Evolutionary conservation across 1,284 basidiomycete genomes (phyloP).

Genomic region (Ustilago nuda): DNA sequence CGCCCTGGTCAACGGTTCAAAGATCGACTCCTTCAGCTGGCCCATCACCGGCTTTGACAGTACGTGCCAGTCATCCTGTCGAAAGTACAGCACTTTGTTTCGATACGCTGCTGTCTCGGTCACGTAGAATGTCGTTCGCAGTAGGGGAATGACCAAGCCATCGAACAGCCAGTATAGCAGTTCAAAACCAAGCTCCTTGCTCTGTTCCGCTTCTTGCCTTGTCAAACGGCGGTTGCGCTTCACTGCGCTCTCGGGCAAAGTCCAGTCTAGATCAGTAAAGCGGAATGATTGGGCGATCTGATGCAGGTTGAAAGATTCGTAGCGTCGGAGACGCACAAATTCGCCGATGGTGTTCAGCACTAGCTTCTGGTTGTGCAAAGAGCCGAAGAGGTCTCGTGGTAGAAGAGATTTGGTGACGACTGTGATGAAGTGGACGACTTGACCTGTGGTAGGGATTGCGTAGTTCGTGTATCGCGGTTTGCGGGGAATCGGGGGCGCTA

Average conservation of each 20-base stretch:
- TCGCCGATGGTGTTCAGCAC: conserved; percentile 76
- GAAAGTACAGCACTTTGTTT: conserved; percentile 90
- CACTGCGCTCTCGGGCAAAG: conserved; percentile 71
- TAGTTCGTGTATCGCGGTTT: conserved; percentile 86
- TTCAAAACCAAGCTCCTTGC: conserved; percentile 82
- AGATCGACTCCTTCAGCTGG: conserved; percentile 74
- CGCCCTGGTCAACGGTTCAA: conserved; percentile 44
- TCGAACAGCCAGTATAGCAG: conserved; percentile 94
- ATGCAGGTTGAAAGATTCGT: conserved; percentile 86
- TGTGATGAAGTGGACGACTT: conserved; percentile 70
- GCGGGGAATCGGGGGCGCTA: conserved; percentile 16
- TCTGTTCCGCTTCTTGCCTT: conserved; percentile 78
- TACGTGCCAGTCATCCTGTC: conserved; percentile 88
- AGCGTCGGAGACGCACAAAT: conserved; percentile 80
- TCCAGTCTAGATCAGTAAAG: conserved; percentile 84
- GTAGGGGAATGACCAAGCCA: conserved; percentile 81
- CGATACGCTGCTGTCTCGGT: conserved; percentile 90
- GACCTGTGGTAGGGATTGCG: conserved; percentile 75
- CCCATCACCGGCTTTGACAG: conserved; percentile 84
- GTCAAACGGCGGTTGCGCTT: conserved; percentile 69
- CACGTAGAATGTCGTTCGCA: conserved; percentile 92
- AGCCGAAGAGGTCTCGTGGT: conserved; percentile 83
- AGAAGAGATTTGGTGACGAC: conserved; percentile 78
- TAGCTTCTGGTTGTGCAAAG: conserved; percentile 76
- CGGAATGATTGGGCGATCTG: conserved; percentile 81